These are phyloP conservation scores for Spirogloea muscicola DNA, from an alignment of 139 green algal species.

Conservation along the genomic window DNA sequence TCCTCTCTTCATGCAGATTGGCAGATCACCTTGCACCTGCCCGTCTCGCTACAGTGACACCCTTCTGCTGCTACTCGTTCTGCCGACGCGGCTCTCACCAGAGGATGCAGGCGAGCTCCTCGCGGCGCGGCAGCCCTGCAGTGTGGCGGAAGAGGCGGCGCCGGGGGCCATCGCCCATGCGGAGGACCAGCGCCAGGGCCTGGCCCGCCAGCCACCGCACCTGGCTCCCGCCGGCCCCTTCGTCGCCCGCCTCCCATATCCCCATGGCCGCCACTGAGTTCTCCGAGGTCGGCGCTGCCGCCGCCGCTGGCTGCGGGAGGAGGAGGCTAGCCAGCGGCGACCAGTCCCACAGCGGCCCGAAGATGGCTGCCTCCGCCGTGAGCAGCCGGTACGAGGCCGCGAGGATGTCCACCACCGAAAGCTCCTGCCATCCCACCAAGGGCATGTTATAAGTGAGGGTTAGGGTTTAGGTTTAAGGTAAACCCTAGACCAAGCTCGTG, in stretches of 20 bases:
- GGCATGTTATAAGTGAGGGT: too few species aligned
- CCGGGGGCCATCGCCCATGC: constrained; percentile 12
- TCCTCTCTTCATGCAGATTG: neutral
- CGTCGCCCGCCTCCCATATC: neutral
- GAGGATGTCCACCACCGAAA: constrained; percentile 6
- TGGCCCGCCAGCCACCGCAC: constrained; percentile 7
- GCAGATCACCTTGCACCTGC: neutral
- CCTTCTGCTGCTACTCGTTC: neutral
- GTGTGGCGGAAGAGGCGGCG: constrained; percentile 6
- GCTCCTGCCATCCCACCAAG: too few species aligned
- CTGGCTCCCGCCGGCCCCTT: neutral
- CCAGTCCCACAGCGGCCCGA: constrained; percentile 35
- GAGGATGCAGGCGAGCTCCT: neutral
- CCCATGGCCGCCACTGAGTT: neutral
- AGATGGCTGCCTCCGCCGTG: neutral
- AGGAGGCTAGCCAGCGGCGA: constrained; percentile 21
- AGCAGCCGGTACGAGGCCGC: constrained; percentile 22
- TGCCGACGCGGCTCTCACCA: neutral
- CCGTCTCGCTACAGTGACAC: neutral
- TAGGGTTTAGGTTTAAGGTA: too few species aligned
- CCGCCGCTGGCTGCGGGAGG: too few species aligned
- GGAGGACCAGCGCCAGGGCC: neutral
- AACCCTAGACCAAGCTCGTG: too few species aligned
- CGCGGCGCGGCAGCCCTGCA: too few species aligned
- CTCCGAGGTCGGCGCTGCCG: too few species aligned